Base-by-base conservation (phyloP, 2,329 filamentous ascomycete genomes). In the Exophiala phaeomuriformis region DNA sequence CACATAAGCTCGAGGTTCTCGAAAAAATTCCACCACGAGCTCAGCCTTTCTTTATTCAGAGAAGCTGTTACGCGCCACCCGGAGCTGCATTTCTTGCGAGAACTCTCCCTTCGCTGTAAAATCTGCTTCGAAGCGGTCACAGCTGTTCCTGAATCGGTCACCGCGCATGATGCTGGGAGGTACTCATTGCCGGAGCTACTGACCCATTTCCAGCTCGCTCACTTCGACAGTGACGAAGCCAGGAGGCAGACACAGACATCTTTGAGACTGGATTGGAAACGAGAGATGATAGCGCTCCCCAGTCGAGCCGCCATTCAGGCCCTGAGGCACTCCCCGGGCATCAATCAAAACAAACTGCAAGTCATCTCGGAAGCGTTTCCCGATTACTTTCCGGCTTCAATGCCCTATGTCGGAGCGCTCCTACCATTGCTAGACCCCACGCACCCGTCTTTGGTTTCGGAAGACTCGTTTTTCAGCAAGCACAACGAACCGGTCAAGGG, bases 251-350 rank as follows among this genome's bases (percentile, higher is more conserved):
- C 43, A 30, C 49, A 48, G 12, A 51, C 59, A 12, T 57, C 65
- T 8, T 61, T 65, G 7, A 62, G 63, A 10, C 57, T 71, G 31
- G 76, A 83, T 61, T 84, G 81, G 81, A 77, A 76, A 55, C 72
- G 72, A 52, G 75, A 82, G 53, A 82, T 84, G 79, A 75, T 85
- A 49, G 75, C 79, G 58, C 68, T 84, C 41, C 81, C 81, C 1
- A 75, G 78, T 57, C 68, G 71, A 31, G 68, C 72, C 19, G 67
- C 74, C 50, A 72, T 83, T 30, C 44, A 47, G 46, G 45, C 32
- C 28, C 67, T 83, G 28, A 69, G 76, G 12, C 70, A 74, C 52
- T 72, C 75, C 33, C 73, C 72, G 5, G 79, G 79, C 8, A 81
- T 83, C 74, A 75, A 81, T 62, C 75, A 78, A 39, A 67, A 74